Evolutionary conservation across 2,329 filamentous ascomycete species (phyloP).

Genomic region (Sarocladium brachiariae): DNA sequence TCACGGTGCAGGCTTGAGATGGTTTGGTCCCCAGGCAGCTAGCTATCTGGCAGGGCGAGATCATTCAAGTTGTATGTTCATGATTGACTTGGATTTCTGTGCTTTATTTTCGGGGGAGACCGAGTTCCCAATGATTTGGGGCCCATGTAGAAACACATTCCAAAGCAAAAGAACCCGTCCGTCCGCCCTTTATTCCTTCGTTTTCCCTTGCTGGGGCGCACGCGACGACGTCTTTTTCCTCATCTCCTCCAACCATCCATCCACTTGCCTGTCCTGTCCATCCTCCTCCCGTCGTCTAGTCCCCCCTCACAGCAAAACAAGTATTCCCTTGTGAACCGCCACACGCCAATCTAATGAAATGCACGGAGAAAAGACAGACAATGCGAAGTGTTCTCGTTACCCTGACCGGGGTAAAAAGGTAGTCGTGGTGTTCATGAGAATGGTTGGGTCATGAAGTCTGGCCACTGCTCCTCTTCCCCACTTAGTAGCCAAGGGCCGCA

Average conservation of each 20-base stretch:
- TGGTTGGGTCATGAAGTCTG: constrained; percentile 9
- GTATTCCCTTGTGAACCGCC: constrained; percentile 42
- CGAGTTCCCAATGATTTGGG: constrained; percentile 9
- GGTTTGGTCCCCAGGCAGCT: no score
- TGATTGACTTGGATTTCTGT: constrained; percentile 21
- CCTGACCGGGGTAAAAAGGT: constrained; percentile 8
- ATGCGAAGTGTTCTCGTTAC: constrained; percentile 18
- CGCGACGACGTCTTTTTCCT: constrained; percentile 9
- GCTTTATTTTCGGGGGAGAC: constrained; percentile 24
- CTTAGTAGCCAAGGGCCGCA: constrained; percentile 85
- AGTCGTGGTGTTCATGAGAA: constrained; percentile 9
- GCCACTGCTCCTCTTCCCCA: constrained; percentile 10
- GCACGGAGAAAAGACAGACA: constrained; percentile 40
- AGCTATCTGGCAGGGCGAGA: no score
- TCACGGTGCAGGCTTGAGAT: no score
- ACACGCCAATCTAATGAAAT: constrained; percentile 48
- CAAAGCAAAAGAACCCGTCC: constrained; percentile 3
- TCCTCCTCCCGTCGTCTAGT: constrained; percentile 6
- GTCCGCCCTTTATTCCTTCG: constrained; percentile 8
- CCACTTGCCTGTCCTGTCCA: background rate
- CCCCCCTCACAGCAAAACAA: constrained; percentile 28
- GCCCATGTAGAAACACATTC: constrained; percentile 9
- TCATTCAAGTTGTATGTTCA: background rate
- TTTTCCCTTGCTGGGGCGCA: constrained; percentile 8
- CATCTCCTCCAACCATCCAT: background rate